Evolutionary conservation across 2,329 filamentous ascomycete genomes (phyloP).

Genomic region (Aspergillus tanneri): DNA sequence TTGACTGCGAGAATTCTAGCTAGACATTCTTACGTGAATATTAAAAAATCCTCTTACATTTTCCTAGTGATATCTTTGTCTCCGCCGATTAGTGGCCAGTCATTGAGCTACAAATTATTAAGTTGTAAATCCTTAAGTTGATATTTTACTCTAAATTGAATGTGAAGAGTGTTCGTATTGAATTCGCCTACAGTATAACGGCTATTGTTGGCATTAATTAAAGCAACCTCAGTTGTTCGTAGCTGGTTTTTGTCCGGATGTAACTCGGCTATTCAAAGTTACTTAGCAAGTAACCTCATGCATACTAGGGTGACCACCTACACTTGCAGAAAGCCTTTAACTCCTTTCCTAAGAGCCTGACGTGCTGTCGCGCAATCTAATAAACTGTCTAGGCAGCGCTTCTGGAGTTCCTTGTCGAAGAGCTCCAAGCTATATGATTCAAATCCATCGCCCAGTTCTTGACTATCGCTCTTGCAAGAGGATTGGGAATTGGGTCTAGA

Average conservation of each 20-base stretch:
- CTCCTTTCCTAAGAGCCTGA: neutral
- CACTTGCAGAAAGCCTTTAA: constrained; percentile 1
- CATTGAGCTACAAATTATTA: no score
- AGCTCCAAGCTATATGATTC: constrained; percentile 3
- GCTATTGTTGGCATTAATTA: no score
- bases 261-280: neutral
- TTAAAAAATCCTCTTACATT: no score
- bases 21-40: no score
- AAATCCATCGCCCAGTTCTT: neutral
- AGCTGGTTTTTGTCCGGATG: neutral
- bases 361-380: neutral
- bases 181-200: no score
- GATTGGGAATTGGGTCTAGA: neutral
- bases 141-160: no score
- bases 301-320: neutral
- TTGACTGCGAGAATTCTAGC: no score
- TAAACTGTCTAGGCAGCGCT: neutral
- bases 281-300: neutral
- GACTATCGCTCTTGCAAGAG: neutral
- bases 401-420: neutral
- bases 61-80: no score
- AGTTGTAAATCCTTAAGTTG: no score
- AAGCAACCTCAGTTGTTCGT: neutral
- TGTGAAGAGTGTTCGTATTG: no score
- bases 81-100: no score